Conservation (phyloP, 2,329 filamentous ascomycete species). For the Thielaviopsis ethacetica region DNA sequence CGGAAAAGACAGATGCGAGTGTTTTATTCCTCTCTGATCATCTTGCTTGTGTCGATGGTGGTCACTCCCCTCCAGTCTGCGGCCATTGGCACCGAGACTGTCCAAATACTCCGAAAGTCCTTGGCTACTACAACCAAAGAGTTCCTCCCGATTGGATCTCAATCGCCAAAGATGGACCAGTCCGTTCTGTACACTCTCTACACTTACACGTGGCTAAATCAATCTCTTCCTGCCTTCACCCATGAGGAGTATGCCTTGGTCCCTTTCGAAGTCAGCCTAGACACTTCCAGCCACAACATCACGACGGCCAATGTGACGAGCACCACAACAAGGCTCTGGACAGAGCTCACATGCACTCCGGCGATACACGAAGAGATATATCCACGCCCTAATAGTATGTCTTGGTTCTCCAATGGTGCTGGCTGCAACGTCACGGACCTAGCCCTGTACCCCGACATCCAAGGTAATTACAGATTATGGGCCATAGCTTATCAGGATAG, state of each 20-base stretch:
- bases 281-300: background rate
- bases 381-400: background rate
- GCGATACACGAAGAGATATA: slow-evolving; percentile 14
- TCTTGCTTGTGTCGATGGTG: slow-evolving; percentile 36
- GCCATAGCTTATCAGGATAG: slow-evolving; percentile 28
- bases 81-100: slow-evolving; percentile 27
- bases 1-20: slow-evolving; percentile 34
- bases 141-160: slow-evolving; percentile 15
- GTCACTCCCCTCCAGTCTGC: slow-evolving; percentile 38
- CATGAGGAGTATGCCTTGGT: slow-evolving; percentile 24
- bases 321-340: slow-evolving; percentile 19
- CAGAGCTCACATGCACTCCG: slow-evolving; percentile 23
- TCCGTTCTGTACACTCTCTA: slow-evolving; percentile 29
- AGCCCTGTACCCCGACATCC: slow-evolving; percentile 2
- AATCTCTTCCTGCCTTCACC: slow-evolving; percentile 27
- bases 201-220: slow-evolving; percentile 28
- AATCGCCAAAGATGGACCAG: slow-evolving; percentile 16
- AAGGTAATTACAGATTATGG: slow-evolving; percentile 17
- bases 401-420: slow-evolving; percentile 21
- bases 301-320: slow-evolving; percentile 17
- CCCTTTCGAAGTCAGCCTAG: slow-evolving; percentile 22
- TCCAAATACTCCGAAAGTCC: slow-evolving; percentile 14
- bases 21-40: slow-evolving; percentile 28
- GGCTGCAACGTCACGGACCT: slow-evolving; percentile 20
- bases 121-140: slow-evolving; percentile 8